A percentile compares a stretch with the other conserved stretches of the same genome.
These are phyloP conservation scores for Microsporum audouinii DNA, from an alignment of 2,329 filamentous ascomycete genomes.

Conservation along the genomic window DNA sequence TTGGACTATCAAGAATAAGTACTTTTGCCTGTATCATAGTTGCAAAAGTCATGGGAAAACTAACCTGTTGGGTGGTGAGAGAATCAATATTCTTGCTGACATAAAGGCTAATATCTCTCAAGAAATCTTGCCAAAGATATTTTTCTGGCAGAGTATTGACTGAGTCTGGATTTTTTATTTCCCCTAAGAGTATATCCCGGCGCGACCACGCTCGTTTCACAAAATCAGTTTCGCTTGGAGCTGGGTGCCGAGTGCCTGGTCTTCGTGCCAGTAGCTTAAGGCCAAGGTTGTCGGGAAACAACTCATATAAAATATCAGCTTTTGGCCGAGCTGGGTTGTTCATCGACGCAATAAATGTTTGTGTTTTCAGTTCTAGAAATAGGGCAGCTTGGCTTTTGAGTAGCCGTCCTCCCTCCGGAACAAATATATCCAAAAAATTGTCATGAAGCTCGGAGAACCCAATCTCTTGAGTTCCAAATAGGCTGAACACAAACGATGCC, in stretches of 20 bases:
- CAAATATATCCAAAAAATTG: conserved; percentile 53
- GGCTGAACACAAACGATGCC: conserved; percentile 52
- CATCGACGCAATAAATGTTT: conserved; percentile 53
- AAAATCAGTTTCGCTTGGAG: conserved; percentile 50
- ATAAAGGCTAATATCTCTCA: conserved; percentile 47
- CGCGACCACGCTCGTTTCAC: conserved; percentile 44
- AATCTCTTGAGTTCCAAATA: conserved; percentile 54
- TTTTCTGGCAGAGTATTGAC: conserved; percentile 44
- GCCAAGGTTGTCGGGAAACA: conserved; percentile 49
- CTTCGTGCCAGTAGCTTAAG: conserved; percentile 44
- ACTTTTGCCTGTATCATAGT: neutral
- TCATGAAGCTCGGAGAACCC: conserved; percentile 54
- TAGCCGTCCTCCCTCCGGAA: conserved; percentile 47
- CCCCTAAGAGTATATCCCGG: conserved; percentile 46
- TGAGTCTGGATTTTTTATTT: conserved; percentile 41
- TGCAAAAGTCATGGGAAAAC: conserved; percentile 11
- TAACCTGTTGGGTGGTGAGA: conserved; percentile 38
- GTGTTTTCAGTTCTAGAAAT: conserved; percentile 55
- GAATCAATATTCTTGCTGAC: conserved; percentile 48
- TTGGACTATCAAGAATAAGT: conserved; percentile 21
- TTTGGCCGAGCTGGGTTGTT: conserved; percentile 45
- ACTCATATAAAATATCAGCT: conserved; percentile 46
- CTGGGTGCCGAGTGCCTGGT: conserved; percentile 43
- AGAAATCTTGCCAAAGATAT: conserved; percentile 54
- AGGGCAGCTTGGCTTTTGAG: conserved; percentile 50